A percentile compares a stretch with the other conserved stretches of the same genome.
These are phyloP conservation scores for Albifimbria verrucaria DNA, from an alignment of 2,329 filamentous ascomycete species.

Conservation along the genomic window DNA sequence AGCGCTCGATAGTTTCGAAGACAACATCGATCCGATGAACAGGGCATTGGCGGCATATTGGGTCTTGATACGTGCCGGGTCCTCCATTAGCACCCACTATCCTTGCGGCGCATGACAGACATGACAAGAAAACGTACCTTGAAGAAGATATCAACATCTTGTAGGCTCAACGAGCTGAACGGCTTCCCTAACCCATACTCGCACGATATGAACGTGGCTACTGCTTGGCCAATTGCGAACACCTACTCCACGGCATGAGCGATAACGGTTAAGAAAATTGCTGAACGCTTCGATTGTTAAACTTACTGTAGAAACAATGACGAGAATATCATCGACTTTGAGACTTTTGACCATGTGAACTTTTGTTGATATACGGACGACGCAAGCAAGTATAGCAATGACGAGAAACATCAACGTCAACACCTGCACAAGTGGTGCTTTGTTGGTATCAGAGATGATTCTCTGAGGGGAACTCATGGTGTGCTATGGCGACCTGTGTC, in stretches of 20 bases:
- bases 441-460: constrained; percentile 24
- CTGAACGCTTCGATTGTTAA: too few relatives aligned
- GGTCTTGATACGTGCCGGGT: constrained; percentile 10
- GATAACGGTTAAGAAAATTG: too few relatives aligned
- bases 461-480: constrained; percentile 18
- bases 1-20: constrained; percentile 21
- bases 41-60: constrained; percentile 22
- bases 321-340: constrained; percentile 20
- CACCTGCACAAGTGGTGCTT: constrained; percentile 25
- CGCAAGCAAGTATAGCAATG: constrained; percentile 19
- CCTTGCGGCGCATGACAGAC: neutral
- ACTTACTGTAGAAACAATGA: constrained; percentile 21
- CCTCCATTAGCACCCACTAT: constrained; percentile 3
- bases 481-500: neutral
- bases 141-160: constrained; percentile 15
- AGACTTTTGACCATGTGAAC: constrained; percentile 24
- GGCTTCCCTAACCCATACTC: constrained; percentile 20
- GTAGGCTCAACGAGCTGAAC: constrained; percentile 10
- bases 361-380: constrained; percentile 22
- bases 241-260: constrained; percentile 9
- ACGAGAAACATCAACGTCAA: constrained; percentile 25
- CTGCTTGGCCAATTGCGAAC: constrained; percentile 18
- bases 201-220: constrained; percentile 13
- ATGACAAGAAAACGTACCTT: constrained; percentile 15
- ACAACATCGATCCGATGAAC: constrained; percentile 20